phyloP scores from a whole-genome alignment of 371 early-diverging fungal genomes.

The Coemansia sp. region DNA sequence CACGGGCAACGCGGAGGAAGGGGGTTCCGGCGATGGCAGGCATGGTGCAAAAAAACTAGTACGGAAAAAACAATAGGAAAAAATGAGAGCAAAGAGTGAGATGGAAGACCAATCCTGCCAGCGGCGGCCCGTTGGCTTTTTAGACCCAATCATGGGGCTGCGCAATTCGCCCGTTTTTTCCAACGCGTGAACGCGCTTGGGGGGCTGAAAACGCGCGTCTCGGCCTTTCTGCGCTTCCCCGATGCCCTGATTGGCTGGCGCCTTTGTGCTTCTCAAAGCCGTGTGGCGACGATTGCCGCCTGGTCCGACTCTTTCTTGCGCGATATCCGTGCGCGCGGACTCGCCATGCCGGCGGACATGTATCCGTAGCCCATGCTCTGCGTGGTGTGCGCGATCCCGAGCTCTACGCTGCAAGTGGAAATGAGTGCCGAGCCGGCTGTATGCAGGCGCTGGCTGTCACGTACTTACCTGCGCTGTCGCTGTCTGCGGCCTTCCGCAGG shows the following conservation, averaged over 20 bases:
- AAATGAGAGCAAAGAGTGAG: neutral
- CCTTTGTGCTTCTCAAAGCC: neutral
- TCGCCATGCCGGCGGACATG: constrained; percentile 32
- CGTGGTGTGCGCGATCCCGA: constrained; percentile 45
- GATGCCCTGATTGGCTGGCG: too few relatives aligned
- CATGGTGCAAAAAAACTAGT: constrained; percentile 7
- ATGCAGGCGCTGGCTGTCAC: neutral
- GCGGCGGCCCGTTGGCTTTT: neutral
- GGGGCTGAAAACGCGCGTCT: too few relatives aligned
- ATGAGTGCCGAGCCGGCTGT: too few relatives aligned
- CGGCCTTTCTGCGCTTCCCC: too few relatives aligned
- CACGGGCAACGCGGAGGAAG: constrained; percentile 52
- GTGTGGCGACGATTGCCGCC: neutral
- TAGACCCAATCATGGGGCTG: neutral
- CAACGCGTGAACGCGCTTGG: too few relatives aligned
- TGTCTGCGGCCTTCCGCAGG: constrained; percentile 5
- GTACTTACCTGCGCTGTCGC: constrained; percentile 13
- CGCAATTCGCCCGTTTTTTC: too few relatives aligned
- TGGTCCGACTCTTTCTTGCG: constrained; percentile 14
- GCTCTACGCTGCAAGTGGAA: constrained; percentile 18
- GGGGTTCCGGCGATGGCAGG: constrained; percentile 7
- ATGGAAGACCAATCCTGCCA: neutral
- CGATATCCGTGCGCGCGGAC: constrained; percentile 37
- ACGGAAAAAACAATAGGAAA: neutral
- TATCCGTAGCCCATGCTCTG: constrained; percentile 45